Evolutionary conservation across 2,329 filamentous ascomycete genomes (phyloP), one percentile per base, ranked within the genome.

Genomic region (Fusarium tupiense): DNA sequence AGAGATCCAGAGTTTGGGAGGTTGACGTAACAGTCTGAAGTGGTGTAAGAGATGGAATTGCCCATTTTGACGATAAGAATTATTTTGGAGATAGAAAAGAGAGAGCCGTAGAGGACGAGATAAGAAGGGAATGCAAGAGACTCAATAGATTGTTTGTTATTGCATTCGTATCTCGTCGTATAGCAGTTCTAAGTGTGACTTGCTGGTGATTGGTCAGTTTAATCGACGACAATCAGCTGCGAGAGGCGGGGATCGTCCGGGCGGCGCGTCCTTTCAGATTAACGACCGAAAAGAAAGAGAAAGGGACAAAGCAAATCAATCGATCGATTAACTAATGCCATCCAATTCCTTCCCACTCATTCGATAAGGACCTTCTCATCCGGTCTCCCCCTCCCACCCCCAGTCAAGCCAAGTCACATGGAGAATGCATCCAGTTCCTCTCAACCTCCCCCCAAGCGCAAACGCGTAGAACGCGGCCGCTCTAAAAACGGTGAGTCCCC

Each of bases 391-490:
- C 16, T 17, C 35, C 40, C 33, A 16, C 12, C 29, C 31, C n/a
- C 14, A 19, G 26, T 17, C 38, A 47, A 22, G 26, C 19, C 20
- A 31, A 17, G 47, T 33, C 47, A 50, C 47, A 67, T 67, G 64
- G 62, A 67, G 12, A 5, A 6, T n/a, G n/a, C 26, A 31, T 24
- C 40, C 22, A 33, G 33, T 53, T 58, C 57, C 17, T 24, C 31
- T 43, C 33, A 33, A 17, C 22, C 37, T 14, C 60, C 38, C 5
- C 46, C 26, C 6, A 67, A 67, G 22, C 43, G 64, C 20, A 64
- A 64, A n/a, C 65, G 65, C 46, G 53, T 67, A 37, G 65, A 67
- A n/a, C n/a, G 65, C n/a, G 65, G 63, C 10, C 47, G 65, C 6
- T 68, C 65, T 19, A 68, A 67, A 58, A 68, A 68, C 58, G 65